Conservation (phyloP, 768 basidiomycete species). For the Tulasnella sp. region DNA sequence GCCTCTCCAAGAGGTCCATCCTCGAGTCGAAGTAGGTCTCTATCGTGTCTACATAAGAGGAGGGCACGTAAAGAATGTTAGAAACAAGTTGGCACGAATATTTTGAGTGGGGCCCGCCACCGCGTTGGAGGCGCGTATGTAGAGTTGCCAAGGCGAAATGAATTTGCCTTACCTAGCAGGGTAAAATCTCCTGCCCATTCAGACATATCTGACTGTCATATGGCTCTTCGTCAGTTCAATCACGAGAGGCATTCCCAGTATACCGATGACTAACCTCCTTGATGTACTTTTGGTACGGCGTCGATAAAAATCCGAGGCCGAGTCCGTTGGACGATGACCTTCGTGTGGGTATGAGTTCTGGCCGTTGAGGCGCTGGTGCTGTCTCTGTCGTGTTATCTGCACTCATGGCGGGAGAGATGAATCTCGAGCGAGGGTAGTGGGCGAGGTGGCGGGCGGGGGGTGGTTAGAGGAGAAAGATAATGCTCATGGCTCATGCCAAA, state of each 20-base stretch:
- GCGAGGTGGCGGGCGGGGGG: too few relatives aligned
- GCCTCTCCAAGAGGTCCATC: slow-evolving; percentile 45
- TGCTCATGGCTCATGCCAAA: too few relatives aligned
- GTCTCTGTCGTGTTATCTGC: too few relatives aligned
- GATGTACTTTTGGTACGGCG: slow-evolving; percentile 43
- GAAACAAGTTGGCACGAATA: not conserved
- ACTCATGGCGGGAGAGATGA: too few relatives aligned
- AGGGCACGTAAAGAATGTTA: not conserved
- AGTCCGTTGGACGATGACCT: not conserved
- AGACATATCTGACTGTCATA: slow-evolving; percentile 32
- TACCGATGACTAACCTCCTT: not conserved
- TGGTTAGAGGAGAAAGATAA: too few relatives aligned
- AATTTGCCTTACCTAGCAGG: slow-evolving; percentile 51
- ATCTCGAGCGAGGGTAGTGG: too few relatives aligned
- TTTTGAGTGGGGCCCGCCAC: not conserved
- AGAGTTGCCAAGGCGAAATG: not conserved
- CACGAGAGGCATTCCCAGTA: slow-evolving; percentile 27
- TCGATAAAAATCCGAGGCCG: slow-evolving; percentile 45
- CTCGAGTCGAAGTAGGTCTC: slow-evolving; percentile 94
- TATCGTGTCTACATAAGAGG: slow-evolving; percentile 56
- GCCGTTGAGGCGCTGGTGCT: too few relatives aligned
- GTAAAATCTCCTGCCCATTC: slow-evolving; percentile 80
- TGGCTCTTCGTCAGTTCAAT: slow-evolving; percentile 58
- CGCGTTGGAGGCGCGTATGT: not conserved
- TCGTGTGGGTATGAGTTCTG: too few relatives aligned